Evolutionary conservation across 2,329 filamentous ascomycete genomes (phyloP).

Genomic region (Trichophyton rubrum): DNA sequence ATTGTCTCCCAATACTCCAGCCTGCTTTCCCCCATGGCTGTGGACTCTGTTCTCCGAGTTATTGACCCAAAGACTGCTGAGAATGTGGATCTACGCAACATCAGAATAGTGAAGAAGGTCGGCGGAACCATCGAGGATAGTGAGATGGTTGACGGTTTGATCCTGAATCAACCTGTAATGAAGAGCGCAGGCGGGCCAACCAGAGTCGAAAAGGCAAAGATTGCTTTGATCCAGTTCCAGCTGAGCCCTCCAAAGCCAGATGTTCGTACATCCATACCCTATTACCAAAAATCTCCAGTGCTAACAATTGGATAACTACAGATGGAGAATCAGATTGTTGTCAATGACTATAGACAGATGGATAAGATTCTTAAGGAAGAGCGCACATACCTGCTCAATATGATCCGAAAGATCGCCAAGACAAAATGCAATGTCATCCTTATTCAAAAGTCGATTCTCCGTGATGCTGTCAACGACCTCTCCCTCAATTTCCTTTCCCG

Average conservation of each 20-base stretch:
- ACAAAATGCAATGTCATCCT: conserved; percentile 97
- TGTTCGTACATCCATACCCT: conserved; percentile 38
- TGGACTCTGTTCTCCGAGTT: conserved; percentile 88
- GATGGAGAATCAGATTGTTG: conserved; percentile 99
- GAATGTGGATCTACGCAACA: conserved; percentile 93
- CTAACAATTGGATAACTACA: conserved; percentile 25
- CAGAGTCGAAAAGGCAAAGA: conserved; percentile 93
- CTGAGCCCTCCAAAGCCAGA: conserved; percentile 96
- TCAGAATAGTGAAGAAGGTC: conserved; percentile 93
- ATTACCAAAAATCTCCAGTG: conserved; percentile 12
- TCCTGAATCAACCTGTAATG: conserved; percentile 81
- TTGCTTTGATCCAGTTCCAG: conserved; percentile 97
- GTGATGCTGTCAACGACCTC: conserved; percentile 94
- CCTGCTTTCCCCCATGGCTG: conserved; percentile 90
- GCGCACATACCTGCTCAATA: conserved; percentile 91
- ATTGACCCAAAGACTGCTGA: conserved; percentile 93
- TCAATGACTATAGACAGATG: conserved; percentile 99
- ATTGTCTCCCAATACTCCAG: conserved; percentile 97
- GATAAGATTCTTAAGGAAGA: conserved; percentile 99
- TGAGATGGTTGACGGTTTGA: conserved; percentile 88
- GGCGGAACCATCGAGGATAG: conserved; percentile 97
- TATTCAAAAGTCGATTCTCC: conserved; percentile 96
- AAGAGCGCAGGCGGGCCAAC: conserved; percentile 86
- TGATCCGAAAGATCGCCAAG: conserved; percentile 99
- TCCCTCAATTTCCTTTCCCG: conserved; percentile 96